Evolutionary conservation across 1,139 yeast genomes (phyloP).

Genomic region (Diutina pseudorugosa): DNA sequence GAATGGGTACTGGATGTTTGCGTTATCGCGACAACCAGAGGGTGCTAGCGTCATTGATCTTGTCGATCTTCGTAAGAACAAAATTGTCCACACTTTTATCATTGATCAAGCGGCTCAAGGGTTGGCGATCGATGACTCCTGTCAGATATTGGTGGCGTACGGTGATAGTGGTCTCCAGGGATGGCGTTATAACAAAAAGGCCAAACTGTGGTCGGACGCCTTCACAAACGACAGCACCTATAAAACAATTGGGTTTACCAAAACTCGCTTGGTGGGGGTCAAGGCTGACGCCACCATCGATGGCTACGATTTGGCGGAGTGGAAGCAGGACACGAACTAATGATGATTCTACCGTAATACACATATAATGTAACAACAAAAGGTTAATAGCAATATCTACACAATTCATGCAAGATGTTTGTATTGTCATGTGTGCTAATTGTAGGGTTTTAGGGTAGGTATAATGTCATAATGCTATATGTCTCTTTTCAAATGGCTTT

Average conservation of each 20-base stretch:
- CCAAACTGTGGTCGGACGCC: background rate
- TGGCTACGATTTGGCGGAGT: background rate
- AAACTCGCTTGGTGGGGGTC: background rate
- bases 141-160: background rate
- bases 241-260: background rate
- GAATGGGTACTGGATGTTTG: constrained; percentile 59
- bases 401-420: too few species aligned
- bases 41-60: constrained; percentile 25
- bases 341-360: background rate
- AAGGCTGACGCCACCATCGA: background rate
- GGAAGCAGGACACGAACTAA: background rate
- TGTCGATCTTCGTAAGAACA: constrained; percentile 45
- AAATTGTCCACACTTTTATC: constrained; percentile 14
- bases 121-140: background rate
- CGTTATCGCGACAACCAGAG: constrained; percentile 10
- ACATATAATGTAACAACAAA: background rate
- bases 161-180: background rate
- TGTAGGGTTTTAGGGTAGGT: too few species aligned
- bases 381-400: too few species aligned
- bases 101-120: background rate
- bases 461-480: too few species aligned
- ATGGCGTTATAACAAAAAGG: background rate
- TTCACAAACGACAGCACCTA: background rate
- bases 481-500: too few species aligned
- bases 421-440: too few species aligned